Base-by-base conservation (phyloP, 768 basidiomycete species). In the Holtermannia corniformis region DNA sequence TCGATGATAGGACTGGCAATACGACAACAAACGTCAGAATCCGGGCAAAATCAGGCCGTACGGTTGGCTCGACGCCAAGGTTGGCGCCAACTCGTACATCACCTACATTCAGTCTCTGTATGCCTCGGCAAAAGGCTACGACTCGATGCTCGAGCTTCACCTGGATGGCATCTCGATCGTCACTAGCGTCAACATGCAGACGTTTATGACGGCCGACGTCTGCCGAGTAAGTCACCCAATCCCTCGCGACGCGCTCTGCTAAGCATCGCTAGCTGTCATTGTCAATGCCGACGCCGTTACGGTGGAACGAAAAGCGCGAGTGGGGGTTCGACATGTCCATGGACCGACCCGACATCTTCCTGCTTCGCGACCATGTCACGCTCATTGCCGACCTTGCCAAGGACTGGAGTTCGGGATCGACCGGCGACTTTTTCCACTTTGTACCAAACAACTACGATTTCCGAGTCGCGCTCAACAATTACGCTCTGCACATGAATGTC, bases 281-380 rank as follows among this genome's bases (percentile, higher is more conserved):
- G 53, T 54, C 62, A 16, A 77, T 96, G 57, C 90, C 89, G 14
- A 77, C 83, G 0, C 89, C 91, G 1, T 74, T 93, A 7, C 76
- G 74, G 47, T 97, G 93, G 93, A 81, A 91, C 55, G 82, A 75
- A 0, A 76, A 80, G 59, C 81, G 91, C 22, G 80, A 78, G 58
- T 97, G 93, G 93, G 75, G 76, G 0, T 79, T 90, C 65, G 75
- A 80, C n/a, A 70, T 90, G 43, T 80, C 79, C 11, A 74, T 97
- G 22, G 79, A 81, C 5, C 81, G 81, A 48, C 84, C 92, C 1
- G 73, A 79, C 1, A 76, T 93, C 28, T 86, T 82, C 65, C 76
- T 95, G 19, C 76, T 97, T 11, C 82, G 90, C 41, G 93, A 97
- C 66, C 93, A 97, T 65, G 81, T 91, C 73, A 92, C 89, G 63